Conservation (phyloP, 2,329 filamentous ascomycete genomes). For the Bipolaris bicolor region DNA sequence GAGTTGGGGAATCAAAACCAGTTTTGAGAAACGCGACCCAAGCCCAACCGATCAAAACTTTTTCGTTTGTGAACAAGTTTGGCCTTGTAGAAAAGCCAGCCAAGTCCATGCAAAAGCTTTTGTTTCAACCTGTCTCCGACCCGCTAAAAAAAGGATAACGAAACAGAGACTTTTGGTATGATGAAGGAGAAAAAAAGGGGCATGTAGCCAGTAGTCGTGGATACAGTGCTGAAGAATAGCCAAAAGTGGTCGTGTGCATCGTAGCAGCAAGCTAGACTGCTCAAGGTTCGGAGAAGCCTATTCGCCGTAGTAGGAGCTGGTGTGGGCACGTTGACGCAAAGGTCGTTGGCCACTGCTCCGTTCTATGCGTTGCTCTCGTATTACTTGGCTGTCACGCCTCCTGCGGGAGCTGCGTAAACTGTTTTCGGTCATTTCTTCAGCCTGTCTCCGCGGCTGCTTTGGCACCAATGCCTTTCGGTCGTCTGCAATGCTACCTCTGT, state of each 20-base stretch:
- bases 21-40: slow-evolving; percentile 23
- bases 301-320: slow-evolving; percentile 23
- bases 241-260: not conserved
- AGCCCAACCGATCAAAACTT: slow-evolving; percentile 23
- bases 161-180: slow-evolving; percentile 7
- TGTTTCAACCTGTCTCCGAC: slow-evolving; percentile 13
- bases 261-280: not conserved
- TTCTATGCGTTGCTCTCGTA: slow-evolving; percentile 20
- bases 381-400: slow-evolving; percentile 30
- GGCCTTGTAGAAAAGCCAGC: slow-evolving; percentile 8
- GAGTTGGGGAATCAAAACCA: slow-evolving; percentile 33
- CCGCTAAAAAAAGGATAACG: slow-evolving; percentile 10
- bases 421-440: slow-evolving; percentile 38
- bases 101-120: slow-evolving; percentile 26
- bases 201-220: slow-evolving; percentile 19
- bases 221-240: slow-evolving; percentile 3
- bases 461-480: slow-evolving; percentile 27
- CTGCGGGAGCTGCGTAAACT: slow-evolving; percentile 37
- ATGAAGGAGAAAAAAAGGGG: not conserved
- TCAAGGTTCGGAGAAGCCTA: slow-evolving; percentile 12
- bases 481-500: slow-evolving; percentile 33
- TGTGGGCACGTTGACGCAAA: slow-evolving; percentile 28
- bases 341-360: slow-evolving; percentile 25
- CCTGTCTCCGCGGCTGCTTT: slow-evolving; percentile 32
- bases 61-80: slow-evolving; percentile 17